phyloP scores from a whole-genome alignment of 1,139 yeast genomes.

The Pichia sp. region DNA sequence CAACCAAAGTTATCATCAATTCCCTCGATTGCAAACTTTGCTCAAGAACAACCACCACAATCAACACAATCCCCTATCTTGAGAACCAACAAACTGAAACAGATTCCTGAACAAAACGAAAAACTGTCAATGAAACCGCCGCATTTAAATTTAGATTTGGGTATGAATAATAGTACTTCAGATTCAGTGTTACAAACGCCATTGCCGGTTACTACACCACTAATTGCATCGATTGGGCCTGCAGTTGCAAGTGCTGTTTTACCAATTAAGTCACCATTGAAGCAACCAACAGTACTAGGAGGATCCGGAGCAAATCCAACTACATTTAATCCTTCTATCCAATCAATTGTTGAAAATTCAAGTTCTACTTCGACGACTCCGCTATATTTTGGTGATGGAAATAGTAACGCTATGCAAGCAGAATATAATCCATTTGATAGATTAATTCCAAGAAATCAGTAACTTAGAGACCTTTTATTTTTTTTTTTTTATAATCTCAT shows the following conservation, averaged over 20 bases:
- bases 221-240: conserved; percentile 30
- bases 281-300: background rate
- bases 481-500: background rate
- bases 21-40: conserved; percentile 29
- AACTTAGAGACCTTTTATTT: background rate
- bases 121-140: conserved; percentile 21
- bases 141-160: conserved; percentile 16
- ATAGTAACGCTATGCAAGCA: conserved; percentile 6
- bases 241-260: conserved; percentile 29
- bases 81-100: conserved; percentile 7
- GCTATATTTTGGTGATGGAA: background rate
- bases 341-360: conserved; percentile 5
- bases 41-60: conserved; percentile 5
- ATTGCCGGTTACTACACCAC: conserved; percentile 29
- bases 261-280: conserved; percentile 26
- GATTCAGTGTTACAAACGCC: conserved; percentile 8
- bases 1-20: conserved; percentile 30
- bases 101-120: conserved; percentile 14
- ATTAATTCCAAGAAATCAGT: conserved; percentile 9
- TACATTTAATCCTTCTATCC: background rate
- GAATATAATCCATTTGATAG: conserved; percentile 27
- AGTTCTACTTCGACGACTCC: conserved; percentile 7
- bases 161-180: conserved; percentile 3
- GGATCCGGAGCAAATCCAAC: background rate
- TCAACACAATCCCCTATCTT: conserved; percentile 2